Evolutionary conservation across 352 stramenopile genomes (phyloP), one percentile per base, ranked within the genome.

Genomic region (Phytophthora chlamydospora): DNA sequence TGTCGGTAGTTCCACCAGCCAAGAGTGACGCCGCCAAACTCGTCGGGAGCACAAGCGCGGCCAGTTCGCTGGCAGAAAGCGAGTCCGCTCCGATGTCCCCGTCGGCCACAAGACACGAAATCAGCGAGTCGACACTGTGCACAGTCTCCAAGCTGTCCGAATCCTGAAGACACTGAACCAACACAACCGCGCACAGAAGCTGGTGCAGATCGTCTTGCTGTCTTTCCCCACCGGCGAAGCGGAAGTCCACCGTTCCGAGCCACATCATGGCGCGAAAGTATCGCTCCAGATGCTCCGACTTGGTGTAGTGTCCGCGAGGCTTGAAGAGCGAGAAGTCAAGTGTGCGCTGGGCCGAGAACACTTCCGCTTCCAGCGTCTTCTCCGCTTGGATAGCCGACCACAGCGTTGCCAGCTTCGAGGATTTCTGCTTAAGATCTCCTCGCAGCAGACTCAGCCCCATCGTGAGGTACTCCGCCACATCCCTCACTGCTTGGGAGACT

Each of bases 241-340:
- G 66, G 17, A 71, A 64, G 40, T 75, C 66, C n/a, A 74, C 31
- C 7, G 50, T 68, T 6, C 55, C 49, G 1, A 75, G 51, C 66
- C 61, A 75, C 14, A 57, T 67, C 40, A 75, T 58, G 1, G 50
- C 56, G 1, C 57, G 66, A 31, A 75, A 68, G 35, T 68, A 71
- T 2, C 24, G 35, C 41, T 53, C 21, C 21, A 75, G 52, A 17
- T 60, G 17, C 41, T 44, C 39, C 1, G 51, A 62, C 24, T 58
- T 65, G 3, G 57, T 71, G 40, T 71, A 71, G 34, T 71, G 57
- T 8, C 63, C 59, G 11, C 65, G 65, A 21, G 65, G 58, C 17
- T 68, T 66, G 43, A 75, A 64, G 13, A 54, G 44, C 16, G 66
- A 74, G 21, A 74, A 66, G 40, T 75, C 66, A 14, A 75, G 21